phyloP scores from a whole-genome alignment of 768 basidiomycete species.

The Suillus clintonianus region DNA sequence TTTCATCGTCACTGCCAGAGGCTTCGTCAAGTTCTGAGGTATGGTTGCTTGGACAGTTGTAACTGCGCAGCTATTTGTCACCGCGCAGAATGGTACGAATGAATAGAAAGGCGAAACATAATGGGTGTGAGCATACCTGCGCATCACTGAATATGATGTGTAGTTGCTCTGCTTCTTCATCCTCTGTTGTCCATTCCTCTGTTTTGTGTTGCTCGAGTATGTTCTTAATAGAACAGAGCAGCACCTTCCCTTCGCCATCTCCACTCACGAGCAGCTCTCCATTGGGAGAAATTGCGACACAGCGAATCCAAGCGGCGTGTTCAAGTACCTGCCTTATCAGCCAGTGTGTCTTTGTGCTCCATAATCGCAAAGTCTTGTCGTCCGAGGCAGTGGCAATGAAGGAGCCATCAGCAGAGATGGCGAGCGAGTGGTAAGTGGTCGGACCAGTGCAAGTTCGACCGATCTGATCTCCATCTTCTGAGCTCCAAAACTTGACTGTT shows the following conservation, averaged over 20 bases:
- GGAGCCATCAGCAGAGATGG: slow-evolving; percentile 31
- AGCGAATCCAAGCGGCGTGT: slow-evolving; percentile 29
- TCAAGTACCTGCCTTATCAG: slow-evolving; percentile 20
- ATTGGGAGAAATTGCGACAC: slow-evolving; percentile 31
- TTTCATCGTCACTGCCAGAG: neutral
- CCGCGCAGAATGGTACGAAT: neutral
- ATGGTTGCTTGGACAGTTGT: neutral
- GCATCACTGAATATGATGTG: neutral
- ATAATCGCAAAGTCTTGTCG: slow-evolving; percentile 29
- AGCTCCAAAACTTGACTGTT: slow-evolving; percentile 32
- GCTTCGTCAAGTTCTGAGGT: neutral
- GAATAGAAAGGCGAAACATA: neutral
- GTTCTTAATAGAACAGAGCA: neutral
- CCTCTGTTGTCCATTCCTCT: neutral
- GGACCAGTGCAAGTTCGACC: slow-evolving; percentile 32
- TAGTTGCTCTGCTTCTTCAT: neutral
- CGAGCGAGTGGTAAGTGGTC: slow-evolving; percentile 26
- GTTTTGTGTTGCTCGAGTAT: neutral
- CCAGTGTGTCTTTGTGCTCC: slow-evolving; percentile 27
- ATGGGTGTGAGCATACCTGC: neutral
- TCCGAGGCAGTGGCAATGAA: slow-evolving; percentile 35
- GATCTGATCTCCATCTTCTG: slow-evolving; percentile 27
- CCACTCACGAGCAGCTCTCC: slow-evolving; percentile 27
- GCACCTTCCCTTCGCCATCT: slow-evolving; percentile 21
- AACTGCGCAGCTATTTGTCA: neutral